Conservation (phyloP, 768 basidiomycete genomes). For the Fomitopsis pulvina region DNA sequence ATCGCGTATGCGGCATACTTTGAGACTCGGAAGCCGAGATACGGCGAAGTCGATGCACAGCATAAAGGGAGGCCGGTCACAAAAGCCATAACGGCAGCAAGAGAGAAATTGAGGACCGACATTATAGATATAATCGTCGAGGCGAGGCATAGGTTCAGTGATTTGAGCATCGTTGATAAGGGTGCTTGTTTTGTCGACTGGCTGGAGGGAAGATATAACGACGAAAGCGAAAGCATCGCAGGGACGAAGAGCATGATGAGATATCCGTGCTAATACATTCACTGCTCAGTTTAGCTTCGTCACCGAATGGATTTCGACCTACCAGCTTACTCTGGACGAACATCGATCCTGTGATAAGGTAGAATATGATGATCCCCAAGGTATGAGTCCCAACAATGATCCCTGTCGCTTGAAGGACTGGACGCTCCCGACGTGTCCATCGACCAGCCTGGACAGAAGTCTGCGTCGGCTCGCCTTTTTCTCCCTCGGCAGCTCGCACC, state of each 20-base stretch:
- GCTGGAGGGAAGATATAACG: neutral
- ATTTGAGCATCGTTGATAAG: slow-evolving; percentile 49
- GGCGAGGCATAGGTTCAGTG: slow-evolving; percentile 74
- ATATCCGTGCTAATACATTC: neutral
- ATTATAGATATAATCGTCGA: slow-evolving; percentile 83
- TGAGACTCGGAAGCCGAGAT: slow-evolving; percentile 20
- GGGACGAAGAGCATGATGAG: neutral
- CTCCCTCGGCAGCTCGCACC: slow-evolving; percentile 20
- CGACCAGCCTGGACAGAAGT: neutral
- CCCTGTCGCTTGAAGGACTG: slow-evolving; percentile 45
- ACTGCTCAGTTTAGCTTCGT: too few species aligned
- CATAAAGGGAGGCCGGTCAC: slow-evolving; percentile 60
- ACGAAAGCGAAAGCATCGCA: neutral
- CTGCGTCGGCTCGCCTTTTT: neutral
- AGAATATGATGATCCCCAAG: slow-evolving; percentile 47
- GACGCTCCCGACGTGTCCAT: slow-evolving; percentile 46
- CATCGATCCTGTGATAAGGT: slow-evolving; percentile 35
- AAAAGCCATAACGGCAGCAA: slow-evolving; percentile 67
- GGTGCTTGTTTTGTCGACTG: neutral
- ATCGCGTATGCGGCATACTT: slow-evolving; percentile 33
- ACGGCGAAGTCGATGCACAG: slow-evolving; percentile 31
- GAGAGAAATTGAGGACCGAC: slow-evolving; percentile 88
- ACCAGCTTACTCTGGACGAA: slow-evolving; percentile 40
- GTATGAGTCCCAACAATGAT: slow-evolving; percentile 53
- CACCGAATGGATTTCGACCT: too few species aligned